These are phyloP conservation scores for Ballota nigra DNA, from an alignment of 257 asterid genomes.

Conservation along the genomic window DNA sequence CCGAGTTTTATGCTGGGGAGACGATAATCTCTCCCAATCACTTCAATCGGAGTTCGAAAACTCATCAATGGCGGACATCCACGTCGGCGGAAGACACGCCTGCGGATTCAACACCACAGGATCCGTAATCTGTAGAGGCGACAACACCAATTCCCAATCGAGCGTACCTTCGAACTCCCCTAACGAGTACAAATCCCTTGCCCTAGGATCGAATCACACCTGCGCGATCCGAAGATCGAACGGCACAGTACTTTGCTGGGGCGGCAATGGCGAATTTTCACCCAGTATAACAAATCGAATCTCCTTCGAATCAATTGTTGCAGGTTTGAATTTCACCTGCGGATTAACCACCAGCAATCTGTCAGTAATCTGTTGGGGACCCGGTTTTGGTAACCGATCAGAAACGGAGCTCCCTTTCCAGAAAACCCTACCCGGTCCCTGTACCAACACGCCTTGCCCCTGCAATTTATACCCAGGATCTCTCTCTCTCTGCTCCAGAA, in stretches of 20 bases:
- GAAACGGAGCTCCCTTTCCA: slow-evolving; percentile 47
- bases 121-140: slow-evolving; percentile 63
- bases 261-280: slow-evolving; percentile 46
- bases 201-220: slow-evolving; percentile 69
- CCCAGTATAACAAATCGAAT: slow-evolving; percentile 26
- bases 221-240: slow-evolving; percentile 63
- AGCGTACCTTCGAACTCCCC: slow-evolving; percentile 46
- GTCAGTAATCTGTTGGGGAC: slow-evolving; percentile 86
- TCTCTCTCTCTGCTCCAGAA: slow-evolving; percentile 57
- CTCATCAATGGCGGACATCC: slow-evolving; percentile 50
- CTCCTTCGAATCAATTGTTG: slow-evolving; percentile 70
- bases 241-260: slow-evolving; percentile 83
- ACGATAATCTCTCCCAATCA: slow-evolving; percentile 17
- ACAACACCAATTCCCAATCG: slow-evolving; percentile 52
- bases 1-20: slow-evolving; percentile 78
- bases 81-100: slow-evolving; percentile 69
- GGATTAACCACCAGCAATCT: slow-evolving; percentile 71
- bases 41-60: slow-evolving; percentile 51
- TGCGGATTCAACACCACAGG: slow-evolving; percentile 61
- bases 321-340: slow-evolving; percentile 74
- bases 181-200: slow-evolving; percentile 44
- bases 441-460: slow-evolving; percentile 44
- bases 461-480: slow-evolving; percentile 76
- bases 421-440: slow-evolving; percentile 73
- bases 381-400: slow-evolving; percentile 52